These are phyloP conservation scores for Panaeolus papilionaceus DNA, from an alignment of 768 basidiomycete species.

Conservation along the genomic window DNA sequence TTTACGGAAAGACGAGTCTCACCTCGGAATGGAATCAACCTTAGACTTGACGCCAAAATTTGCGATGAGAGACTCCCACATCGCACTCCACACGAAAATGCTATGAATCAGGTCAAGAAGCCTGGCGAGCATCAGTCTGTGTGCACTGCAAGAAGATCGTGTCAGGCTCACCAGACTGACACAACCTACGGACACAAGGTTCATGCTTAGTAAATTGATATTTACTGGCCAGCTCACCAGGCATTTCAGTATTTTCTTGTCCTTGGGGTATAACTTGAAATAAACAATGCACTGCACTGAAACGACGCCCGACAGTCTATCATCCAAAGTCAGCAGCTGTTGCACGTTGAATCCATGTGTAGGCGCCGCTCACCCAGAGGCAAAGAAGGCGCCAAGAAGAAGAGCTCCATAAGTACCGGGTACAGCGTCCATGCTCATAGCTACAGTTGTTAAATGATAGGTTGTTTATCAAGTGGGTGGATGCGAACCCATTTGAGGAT, in stretches of 20 bases:
- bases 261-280: neutral
- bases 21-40: neutral
- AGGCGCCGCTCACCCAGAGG: neutral
- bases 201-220: too few species aligned
- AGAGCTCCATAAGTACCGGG: neutral
- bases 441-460: neutral
- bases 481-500: neutral
- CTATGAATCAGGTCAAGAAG: neutral
- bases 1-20: neutral
- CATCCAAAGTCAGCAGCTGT: neutral
- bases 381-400: neutral
- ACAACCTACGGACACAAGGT: neutral
- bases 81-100: neutral
- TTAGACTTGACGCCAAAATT: neutral
- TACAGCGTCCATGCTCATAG: neutral
- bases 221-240: neutral
- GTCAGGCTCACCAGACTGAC: neutral
- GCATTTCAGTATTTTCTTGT: neutral
- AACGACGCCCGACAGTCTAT: neutral
- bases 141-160: neutral
- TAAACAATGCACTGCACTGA: neutral
- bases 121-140: neutral
- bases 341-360: neutral
- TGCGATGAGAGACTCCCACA: neutral
- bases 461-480: neutral